Conservation (phyloP, 129 eudicot species). For the Chrysanthemum makinoi region DNA sequence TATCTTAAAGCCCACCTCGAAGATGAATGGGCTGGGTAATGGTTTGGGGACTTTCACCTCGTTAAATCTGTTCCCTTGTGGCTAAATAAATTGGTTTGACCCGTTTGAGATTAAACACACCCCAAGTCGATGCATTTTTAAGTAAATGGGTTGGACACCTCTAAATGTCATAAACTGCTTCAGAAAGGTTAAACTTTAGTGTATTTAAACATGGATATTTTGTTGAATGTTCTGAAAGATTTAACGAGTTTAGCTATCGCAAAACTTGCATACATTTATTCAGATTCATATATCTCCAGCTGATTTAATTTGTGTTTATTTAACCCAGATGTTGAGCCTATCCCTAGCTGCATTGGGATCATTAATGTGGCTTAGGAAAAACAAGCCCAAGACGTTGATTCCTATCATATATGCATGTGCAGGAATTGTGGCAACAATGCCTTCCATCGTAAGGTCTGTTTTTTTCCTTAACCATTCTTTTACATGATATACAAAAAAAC, state of each 20-base stretch:
- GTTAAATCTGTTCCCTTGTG: too few relatives aligned
- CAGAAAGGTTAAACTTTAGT: too few relatives aligned
- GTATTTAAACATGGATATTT: too few relatives aligned
- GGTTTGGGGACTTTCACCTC: too few relatives aligned
- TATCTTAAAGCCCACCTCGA: neutral
- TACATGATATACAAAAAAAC: neutral
- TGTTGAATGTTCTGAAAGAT: neutral
- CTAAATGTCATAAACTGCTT: too few relatives aligned
- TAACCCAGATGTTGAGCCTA: conserved; percentile 66
- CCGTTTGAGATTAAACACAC: too few relatives aligned
- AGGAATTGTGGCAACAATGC: conserved; percentile 92
- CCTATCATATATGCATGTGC: conserved; percentile 89
- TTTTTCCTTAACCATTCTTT: neutral
- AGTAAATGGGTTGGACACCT: too few relatives aligned
- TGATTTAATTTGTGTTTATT: neutral
- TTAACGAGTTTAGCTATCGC: neutral
- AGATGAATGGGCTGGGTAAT: too few relatives aligned
- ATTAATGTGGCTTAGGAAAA: conserved; percentile 95
- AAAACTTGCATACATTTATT: neutral
- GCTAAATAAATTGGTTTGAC: too few relatives aligned
- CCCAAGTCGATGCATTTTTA: too few relatives aligned
- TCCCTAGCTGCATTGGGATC: conserved; percentile 97
- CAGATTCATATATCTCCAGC: neutral
- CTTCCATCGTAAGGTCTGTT: conserved; percentile 83
- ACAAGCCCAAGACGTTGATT: conserved; percentile 88